These are phyloP conservation scores for Micractinium conductrix DNA, from an alignment of 139 green algal genomes.

Conservation along the genomic window DNA sequence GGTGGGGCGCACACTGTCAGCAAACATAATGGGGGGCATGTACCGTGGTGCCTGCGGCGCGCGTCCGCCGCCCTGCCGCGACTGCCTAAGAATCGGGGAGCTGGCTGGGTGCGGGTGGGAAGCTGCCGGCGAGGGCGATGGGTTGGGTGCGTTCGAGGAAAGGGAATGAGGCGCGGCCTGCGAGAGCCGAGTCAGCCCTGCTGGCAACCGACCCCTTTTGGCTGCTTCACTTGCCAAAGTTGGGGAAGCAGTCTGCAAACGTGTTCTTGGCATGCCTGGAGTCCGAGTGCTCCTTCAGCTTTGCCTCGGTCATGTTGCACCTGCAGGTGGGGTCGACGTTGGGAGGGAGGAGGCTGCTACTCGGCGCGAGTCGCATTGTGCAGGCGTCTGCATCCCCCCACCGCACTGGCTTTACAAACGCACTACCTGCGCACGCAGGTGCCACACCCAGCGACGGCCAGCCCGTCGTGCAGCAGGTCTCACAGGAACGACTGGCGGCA, in stretches of 20 bases:
- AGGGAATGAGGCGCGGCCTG: not conserved
- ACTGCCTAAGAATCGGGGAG: not conserved
- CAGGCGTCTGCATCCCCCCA: no score
- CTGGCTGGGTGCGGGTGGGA: not conserved
- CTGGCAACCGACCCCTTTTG: not conserved
- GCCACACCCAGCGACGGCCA: no score
- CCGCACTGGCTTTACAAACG: no score
- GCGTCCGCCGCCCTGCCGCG: not conserved
- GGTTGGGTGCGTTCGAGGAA: not conserved
- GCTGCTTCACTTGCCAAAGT: not conserved
- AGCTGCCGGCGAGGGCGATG: not conserved
- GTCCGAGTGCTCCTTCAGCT: slow-evolving; percentile 64
- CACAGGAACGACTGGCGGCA: slow-evolving; percentile 59
- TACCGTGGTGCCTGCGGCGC: not conserved
- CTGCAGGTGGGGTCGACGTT: no score
- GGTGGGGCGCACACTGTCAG: no score
- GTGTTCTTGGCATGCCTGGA: slow-evolving; percentile 66
- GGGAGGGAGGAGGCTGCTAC: no score
- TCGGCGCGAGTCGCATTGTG: no score
- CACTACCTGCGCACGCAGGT: not conserved
- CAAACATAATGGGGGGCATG: not conserved
- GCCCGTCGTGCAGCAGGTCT: not conserved
- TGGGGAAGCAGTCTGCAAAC: slow-evolving; percentile 41
- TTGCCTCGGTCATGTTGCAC: slow-evolving; percentile 39
- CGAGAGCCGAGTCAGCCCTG: not conserved